A percentile compares a stretch with the other conserved stretches of the same genome.
Evolutionary conservation across 768 basidiomycete genomes (phyloP).

Genomic region (Leccinum obscurum): DNA sequence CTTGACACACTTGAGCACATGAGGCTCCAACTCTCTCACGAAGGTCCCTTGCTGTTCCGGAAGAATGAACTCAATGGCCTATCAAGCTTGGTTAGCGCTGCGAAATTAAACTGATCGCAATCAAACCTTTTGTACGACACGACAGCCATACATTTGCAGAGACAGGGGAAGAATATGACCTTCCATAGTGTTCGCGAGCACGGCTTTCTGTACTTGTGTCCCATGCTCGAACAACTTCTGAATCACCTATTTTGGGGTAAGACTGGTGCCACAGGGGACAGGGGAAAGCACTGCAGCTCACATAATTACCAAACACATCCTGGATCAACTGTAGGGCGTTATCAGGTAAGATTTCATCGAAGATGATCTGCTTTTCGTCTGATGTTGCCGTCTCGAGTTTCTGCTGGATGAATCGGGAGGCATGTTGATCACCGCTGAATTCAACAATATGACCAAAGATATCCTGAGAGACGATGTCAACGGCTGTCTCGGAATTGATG

Average conservation of each 20-base stretch:
- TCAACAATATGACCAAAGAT: slow-evolving; percentile 84
- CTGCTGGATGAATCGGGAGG: slow-evolving; percentile 97
- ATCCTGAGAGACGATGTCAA: slow-evolving; percentile 52
- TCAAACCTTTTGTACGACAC: slow-evolving; percentile 87
- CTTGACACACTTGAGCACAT: slow-evolving; percentile 83
- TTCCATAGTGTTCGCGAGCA: slow-evolving; percentile 72
- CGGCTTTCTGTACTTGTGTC: slow-evolving; percentile 67
- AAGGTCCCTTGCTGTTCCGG: slow-evolving; percentile 77
- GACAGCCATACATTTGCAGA: slow-evolving; percentile 93
- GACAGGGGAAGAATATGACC: slow-evolving; percentile 75
- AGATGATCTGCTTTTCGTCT: slow-evolving; percentile 78
- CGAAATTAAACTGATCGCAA: slow-evolving; percentile 1
- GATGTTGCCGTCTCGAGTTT: slow-evolving; percentile 73
- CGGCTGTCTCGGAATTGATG: not conserved
- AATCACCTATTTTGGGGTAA: slow-evolving; percentile 60
- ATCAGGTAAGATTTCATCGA: slow-evolving; percentile 83
- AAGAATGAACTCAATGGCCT: slow-evolving; percentile 83
- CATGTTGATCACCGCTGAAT: slow-evolving; percentile 93
- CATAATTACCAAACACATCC: slow-evolving; percentile 97
- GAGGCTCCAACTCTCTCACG: slow-evolving; percentile 75
- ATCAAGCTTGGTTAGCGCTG: slow-evolving; percentile 12
- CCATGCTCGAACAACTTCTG: slow-evolving; percentile 94
- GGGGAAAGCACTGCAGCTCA: slow-evolving; percentile 37
- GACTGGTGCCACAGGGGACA: not conserved
- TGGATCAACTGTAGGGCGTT: slow-evolving; percentile 76